phyloP scores from a whole-genome alignment of 1,284 basidiomycete genomes.

The Somion occarium region DNA sequence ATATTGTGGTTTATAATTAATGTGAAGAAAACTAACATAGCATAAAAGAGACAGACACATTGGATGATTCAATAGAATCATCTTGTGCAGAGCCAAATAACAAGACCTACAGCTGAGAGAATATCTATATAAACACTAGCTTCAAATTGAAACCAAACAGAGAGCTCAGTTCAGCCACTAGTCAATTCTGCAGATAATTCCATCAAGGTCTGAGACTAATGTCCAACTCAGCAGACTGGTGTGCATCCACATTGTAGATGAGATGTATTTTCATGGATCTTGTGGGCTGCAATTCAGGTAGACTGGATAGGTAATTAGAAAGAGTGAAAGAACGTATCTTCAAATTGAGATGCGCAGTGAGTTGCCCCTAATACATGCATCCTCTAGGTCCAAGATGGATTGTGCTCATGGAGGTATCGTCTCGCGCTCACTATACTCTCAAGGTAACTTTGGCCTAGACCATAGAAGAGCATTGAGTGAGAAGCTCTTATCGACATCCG shows the following conservation, averaged over 20 bases:
- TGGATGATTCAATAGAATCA: conserved; percentile 35
- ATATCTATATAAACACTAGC: conserved; percentile 17
- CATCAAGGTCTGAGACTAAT: conserved; percentile 38
- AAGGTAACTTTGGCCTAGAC: conserved; percentile 50
- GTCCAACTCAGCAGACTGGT: conserved; percentile 37
- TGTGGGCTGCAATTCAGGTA: conserved; percentile 38
- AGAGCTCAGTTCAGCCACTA: conserved; percentile 48
- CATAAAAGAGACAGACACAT: conserved; percentile 48
- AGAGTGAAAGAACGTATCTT: conserved; percentile 44
- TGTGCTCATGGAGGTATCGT: conserved; percentile 36
- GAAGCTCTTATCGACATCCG: conserved; percentile 67
- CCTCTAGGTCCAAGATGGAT: conserved; percentile 45
- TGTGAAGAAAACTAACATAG: no score
- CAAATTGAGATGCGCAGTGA: conserved; percentile 44
- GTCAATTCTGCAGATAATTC: conserved; percentile 27
- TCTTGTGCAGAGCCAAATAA: conserved; percentile 43
- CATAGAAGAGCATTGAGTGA: conserved; percentile 64
- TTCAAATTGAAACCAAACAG: conserved; percentile 35
- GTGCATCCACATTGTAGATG: conserved; percentile 44
- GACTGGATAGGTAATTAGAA: conserved; percentile 68
- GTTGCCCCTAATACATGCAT: conserved; percentile 71
- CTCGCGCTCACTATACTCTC: conserved; percentile 44
- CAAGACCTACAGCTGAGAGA: conserved; percentile 43
- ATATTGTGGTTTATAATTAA: no score
- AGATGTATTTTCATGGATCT: conserved; percentile 44